Percentiles rank a stretch among this genome's conserved stretches.
phyloP scores from a whole-genome alignment of 2,329 filamentous ascomycete species.

The Verticillium isaacii region DNA sequence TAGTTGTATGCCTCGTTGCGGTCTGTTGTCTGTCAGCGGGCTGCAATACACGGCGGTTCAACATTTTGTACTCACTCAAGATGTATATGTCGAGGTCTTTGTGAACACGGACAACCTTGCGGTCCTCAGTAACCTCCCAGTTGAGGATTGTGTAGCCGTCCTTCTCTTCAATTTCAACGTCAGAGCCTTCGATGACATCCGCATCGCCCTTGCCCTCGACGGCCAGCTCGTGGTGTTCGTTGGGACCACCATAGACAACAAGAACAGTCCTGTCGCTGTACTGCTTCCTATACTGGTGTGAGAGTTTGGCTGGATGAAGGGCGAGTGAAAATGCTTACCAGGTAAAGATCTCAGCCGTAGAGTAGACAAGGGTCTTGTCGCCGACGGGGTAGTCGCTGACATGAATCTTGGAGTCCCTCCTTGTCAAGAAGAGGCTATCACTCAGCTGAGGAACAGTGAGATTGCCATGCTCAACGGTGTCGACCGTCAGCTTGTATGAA shows the following conservation, averaged over 20 bases:
- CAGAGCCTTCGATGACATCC: conserved; percentile 7
- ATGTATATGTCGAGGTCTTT: conserved; percentile 9
- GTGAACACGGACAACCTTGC: conserved; percentile 10
- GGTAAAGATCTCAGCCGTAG: conserved; percentile 61
- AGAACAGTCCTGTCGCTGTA: conserved; percentile 52
- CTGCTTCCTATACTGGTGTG: conserved; percentile 37
- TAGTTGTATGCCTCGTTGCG: conserved; percentile 19
- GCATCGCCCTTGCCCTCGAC: conserved; percentile 19
- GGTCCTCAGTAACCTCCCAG: conserved; percentile 11
- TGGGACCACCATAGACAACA: conserved; percentile 55
- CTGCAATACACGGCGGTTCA: no score
- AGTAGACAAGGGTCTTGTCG: conserved; percentile 55
- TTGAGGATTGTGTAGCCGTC: conserved; percentile 10
- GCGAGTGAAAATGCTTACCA: conserved; percentile 23
- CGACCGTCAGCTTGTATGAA: conserved; percentile 55
- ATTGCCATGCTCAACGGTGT: conserved; percentile 43
- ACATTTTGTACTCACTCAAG: conserved; percentile 21
- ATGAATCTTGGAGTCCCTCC: conserved; percentile 59
- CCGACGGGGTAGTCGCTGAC: conserved; percentile 60
- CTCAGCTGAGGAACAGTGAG: conserved; percentile 52
- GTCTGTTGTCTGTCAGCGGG: conserved; percentile 2
- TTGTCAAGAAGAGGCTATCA: conserved; percentile 47
- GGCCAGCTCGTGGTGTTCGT: conserved; percentile 56
- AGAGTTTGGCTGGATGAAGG: background rate
- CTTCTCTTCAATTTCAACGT: conserved; percentile 5